A percentile compares a stretch with the other conserved stretches of the same genome.
Evolutionary conservation across 352 stramenopile genomes (phyloP).

Genomic region (Pythium brassicae): DNA sequence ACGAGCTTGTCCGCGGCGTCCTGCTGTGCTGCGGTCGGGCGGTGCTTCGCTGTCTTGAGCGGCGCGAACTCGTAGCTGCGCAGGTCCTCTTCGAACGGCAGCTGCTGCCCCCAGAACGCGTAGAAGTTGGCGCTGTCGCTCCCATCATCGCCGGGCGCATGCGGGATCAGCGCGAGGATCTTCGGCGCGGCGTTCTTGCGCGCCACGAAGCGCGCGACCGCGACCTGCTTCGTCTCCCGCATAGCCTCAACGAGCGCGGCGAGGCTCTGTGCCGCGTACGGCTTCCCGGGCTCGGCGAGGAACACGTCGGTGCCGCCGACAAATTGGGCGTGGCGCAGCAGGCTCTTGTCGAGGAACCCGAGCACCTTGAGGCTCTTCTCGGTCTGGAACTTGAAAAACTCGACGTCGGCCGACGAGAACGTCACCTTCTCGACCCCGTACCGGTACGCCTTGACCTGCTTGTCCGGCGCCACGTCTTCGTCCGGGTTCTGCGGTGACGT

Average conservation of each 20-base stretch:
- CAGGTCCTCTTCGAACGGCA: conserved; percentile 80
- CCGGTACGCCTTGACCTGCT: conserved; percentile 75
- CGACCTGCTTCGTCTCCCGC: conserved; percentile 52
- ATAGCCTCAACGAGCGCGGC: conserved; percentile 65
- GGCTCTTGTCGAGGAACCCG: conserved; percentile 56
- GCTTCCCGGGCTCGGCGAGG: conserved; percentile 69
- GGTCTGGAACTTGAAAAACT: conserved; percentile 79
- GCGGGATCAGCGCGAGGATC: conserved; percentile 68
- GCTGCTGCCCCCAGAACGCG: conserved; percentile 65
- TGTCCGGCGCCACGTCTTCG: conserved; percentile 63
- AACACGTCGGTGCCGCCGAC: conserved; percentile 66
- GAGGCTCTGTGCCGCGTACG: conserved; percentile 51
- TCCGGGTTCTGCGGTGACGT: conserved; percentile 62
- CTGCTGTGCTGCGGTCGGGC: conserved; percentile 54
- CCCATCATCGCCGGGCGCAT: conserved; percentile 14
- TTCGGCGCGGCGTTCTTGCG: conserved; percentile 76
- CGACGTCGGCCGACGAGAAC: conserved; percentile 74
- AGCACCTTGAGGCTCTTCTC: conserved; percentile 75
- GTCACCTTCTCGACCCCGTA: conserved; percentile 78
- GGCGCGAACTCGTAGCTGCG: conserved; percentile 75
- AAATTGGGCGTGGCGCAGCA: conserved; percentile 54
- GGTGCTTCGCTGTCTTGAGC: conserved; percentile 45
- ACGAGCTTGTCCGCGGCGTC: conserved; percentile 60
- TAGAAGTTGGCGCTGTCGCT: conserved; percentile 47
- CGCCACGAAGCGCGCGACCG: conserved; percentile 72